Evolutionary conservation across 1,284 basidiomycete species (phyloP).

Genomic region (Papiliotrema flavescens): DNA sequence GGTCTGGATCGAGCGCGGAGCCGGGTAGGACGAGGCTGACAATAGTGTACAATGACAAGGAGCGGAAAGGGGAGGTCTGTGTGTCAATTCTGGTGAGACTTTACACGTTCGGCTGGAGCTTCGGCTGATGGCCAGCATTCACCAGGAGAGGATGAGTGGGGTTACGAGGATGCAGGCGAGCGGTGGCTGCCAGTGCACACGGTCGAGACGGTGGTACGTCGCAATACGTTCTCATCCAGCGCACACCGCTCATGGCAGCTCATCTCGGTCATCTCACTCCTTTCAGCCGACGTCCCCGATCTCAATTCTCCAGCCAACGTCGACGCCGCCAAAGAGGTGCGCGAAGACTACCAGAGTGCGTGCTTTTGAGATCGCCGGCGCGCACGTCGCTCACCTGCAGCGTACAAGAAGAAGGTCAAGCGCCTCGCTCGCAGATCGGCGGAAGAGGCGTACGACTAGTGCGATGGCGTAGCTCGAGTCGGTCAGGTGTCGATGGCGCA

Average conservation of each 20-base stretch:
- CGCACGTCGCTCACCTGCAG: constrained; percentile 41
- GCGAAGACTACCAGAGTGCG: constrained; percentile 66
- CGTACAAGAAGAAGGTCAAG: constrained; percentile 90
- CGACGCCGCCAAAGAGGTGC: constrained; percentile 88
- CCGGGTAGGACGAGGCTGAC: background rate
- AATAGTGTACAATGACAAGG: constrained; percentile 84
- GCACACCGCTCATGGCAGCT: constrained; percentile 58
- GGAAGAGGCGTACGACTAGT: constrained; percentile 74
- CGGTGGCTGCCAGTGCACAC: constrained; percentile 97
- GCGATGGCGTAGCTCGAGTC: no score
- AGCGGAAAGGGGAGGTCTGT: constrained; percentile 85
- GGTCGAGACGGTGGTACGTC: constrained; percentile 89
- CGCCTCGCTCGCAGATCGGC: constrained; percentile 76
- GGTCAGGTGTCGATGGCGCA: background rate
- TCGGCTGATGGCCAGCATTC: constrained; percentile 59
- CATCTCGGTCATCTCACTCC: constrained; percentile 89
- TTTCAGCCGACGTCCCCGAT: constrained; percentile 89
- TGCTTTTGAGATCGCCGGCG: constrained; percentile 6
- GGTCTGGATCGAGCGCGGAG: no score
- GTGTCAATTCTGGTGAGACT: constrained; percentile 85
- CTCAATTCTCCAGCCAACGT: constrained; percentile 95
- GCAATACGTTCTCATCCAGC: background rate
- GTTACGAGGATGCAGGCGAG: constrained; percentile 96
- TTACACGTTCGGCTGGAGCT: background rate
- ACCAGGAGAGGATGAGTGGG: constrained; percentile 95